Conservation (phyloP, 805 yeast genomes). For the Metschnikowia lochheadii region DNA sequence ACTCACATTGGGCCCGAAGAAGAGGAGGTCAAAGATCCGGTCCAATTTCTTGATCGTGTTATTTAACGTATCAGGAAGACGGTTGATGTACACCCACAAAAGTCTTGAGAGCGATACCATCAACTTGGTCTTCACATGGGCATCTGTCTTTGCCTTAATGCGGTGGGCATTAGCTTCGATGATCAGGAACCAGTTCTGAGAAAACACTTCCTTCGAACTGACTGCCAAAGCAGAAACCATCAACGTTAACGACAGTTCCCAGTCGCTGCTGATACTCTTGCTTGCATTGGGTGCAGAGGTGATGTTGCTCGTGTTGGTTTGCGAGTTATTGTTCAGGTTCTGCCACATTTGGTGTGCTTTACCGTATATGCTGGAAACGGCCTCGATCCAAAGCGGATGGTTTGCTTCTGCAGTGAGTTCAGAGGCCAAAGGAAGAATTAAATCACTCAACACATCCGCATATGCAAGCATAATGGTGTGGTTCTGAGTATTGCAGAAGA, state of each 20-base stretch:
- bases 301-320: neutral
- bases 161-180: constrained; percentile 60
- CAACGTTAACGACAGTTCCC: constrained; percentile 66
- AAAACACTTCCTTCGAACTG: constrained; percentile 71
- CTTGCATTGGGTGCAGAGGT: constrained; percentile 4
- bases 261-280: constrained; percentile 26
- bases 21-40: constrained; percentile 50
- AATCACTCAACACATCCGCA: constrained; percentile 73
- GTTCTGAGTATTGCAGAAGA: constrained; percentile 63
- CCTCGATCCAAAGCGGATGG: constrained; percentile 92
- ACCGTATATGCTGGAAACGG: constrained; percentile 58
- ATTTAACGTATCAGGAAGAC: constrained; percentile 85
- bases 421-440: constrained; percentile 80
- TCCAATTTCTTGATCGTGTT: constrained; percentile 80
- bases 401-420: constrained; percentile 89
- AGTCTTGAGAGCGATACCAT: constrained; percentile 68
- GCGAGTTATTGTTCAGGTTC: constrained; percentile 3
- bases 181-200: constrained; percentile 64
- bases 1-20: constrained; percentile 39
- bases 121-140: constrained; percentile 49
- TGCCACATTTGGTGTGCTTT: constrained; percentile 46
- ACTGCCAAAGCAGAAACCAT: constrained; percentile 75
- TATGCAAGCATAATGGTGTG: constrained; percentile 69
- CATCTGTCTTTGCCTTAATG: constrained; percentile 58
- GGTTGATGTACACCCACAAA: constrained; percentile 83